Conservation (phyloP, 768 basidiomycete species). For the Boletus coccyginus region DNA sequence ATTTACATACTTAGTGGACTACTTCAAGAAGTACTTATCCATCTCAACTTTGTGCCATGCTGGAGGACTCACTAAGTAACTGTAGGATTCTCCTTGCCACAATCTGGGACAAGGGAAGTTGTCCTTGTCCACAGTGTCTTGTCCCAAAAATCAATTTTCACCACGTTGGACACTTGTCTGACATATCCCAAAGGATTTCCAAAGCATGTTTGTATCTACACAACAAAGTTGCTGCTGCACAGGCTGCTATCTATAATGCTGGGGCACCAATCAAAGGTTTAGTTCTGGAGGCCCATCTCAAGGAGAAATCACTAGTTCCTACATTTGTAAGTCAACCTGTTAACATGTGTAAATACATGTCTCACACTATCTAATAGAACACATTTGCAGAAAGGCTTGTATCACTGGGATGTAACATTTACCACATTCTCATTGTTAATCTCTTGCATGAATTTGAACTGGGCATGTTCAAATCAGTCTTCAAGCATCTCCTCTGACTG, state of each 20-base stretch:
- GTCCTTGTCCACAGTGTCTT: conserved; percentile 31
- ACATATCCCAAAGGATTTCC: conserved; percentile 1
- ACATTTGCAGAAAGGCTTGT: conserved; percentile 27
- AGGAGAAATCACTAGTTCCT: conserved; percentile 5
- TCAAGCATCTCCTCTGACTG: conserved; percentile 38
- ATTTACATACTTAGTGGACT: conserved; percentile 36
- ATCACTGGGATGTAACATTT: conserved; percentile 23
- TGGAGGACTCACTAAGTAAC: conserved; percentile 1
- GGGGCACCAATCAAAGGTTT: conserved; percentile 12
- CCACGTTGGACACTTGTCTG: conserved; percentile 8
- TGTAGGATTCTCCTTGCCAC: conserved; percentile 27
- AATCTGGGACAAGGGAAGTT: conserved; percentile 26
- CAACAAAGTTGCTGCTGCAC: neutral
- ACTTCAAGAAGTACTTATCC: conserved; percentile 34
- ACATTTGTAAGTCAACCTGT: conserved; percentile 5
- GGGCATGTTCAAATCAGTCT: conserved; percentile 36
- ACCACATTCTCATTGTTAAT: conserved; percentile 30
- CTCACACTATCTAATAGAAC: conserved; percentile 26
- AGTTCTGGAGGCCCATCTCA: conserved; percentile 4
- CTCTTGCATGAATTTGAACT: conserved; percentile 43
- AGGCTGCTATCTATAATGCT: conserved; percentile 7
- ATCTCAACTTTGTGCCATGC: no score
- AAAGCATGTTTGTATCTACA: neutral
- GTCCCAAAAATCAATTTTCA: conserved; percentile 15
- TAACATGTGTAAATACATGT: neutral